phyloP scores from a whole-genome alignment of 1,284 basidiomycete genomes.

The Agroathelia rolfsii region DNA sequence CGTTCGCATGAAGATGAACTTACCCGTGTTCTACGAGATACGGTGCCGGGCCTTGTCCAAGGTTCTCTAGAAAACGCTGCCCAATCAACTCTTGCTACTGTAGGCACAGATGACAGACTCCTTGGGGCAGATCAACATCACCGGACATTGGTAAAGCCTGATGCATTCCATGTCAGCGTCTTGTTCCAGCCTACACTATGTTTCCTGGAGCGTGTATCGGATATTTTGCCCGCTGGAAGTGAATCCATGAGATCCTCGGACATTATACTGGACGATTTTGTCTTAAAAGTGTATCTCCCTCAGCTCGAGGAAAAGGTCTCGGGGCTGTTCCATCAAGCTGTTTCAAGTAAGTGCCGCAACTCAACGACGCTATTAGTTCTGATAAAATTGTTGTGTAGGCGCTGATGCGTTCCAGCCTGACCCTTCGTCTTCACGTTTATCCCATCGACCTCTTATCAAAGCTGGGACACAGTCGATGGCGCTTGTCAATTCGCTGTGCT shows the following conservation, averaged over 20 bases:
- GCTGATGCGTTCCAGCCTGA: conserved; percentile 82
- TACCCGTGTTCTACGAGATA: conserved; percentile 76
- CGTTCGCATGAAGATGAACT: conserved; percentile 80
- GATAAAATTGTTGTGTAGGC: conserved; percentile 34
- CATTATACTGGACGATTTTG: conserved; percentile 86
- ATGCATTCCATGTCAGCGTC: conserved; percentile 91
- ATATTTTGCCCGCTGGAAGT: conserved; percentile 64
- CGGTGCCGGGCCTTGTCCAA: conserved; percentile 89
- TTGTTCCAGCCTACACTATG: conserved; percentile 89
- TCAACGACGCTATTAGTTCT: conserved; percentile 4
- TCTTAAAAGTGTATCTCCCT: conserved; percentile 86
- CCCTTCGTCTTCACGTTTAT: conserved; percentile 49
- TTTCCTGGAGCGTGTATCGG: conserved; percentile 70
- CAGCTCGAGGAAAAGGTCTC: conserved; percentile 94
- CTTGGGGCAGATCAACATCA: conserved; percentile 71
- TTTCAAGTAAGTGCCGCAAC: conserved; percentile 50
- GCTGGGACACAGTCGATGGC: conserved; percentile 81
- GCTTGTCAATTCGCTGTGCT: conserved; percentile 85
- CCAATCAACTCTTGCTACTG: conserved; percentile 49
- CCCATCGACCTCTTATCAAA: conserved; percentile 69
- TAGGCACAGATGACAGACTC: conserved; percentile 62
- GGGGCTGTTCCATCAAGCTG: conserved; percentile 76
- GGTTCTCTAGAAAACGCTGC: conserved; percentile 50
- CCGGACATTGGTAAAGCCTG: conserved; percentile 78
- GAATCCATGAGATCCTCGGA: conserved; percentile 68